phyloP scores from a whole-genome alignment of 495 filamentous ascomycete genomes.

The Cercophora newfieldiana region DNA sequence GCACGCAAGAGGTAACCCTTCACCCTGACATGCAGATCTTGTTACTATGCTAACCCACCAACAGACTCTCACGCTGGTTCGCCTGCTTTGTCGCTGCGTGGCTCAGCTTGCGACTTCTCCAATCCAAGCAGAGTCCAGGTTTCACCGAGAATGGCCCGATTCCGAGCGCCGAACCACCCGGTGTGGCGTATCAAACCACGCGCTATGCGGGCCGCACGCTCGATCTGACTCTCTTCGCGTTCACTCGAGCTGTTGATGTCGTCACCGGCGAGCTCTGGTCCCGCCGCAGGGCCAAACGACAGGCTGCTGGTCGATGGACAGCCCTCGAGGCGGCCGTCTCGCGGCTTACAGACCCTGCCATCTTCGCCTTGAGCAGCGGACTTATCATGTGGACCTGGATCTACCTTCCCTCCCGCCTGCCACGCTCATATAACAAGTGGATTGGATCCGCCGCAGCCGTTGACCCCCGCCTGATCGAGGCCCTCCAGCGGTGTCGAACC shows the following conservation, averaged over 20 bases:
- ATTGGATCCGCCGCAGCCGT: constrained; percentile 76
- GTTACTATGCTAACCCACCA: constrained; percentile 8
- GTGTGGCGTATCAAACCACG: constrained; percentile 24
- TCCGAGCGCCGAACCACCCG: constrained; percentile 23
- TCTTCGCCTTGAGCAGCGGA: constrained; percentile 76
- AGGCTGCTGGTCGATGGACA: constrained; percentile 49
- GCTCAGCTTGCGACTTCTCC: constrained; percentile 49
- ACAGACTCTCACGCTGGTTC: constrained; percentile 48
- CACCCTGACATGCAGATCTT: neutral
- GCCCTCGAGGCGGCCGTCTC: constrained; percentile 52
- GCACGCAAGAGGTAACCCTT: constrained; percentile 31
- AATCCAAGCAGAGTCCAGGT: constrained; percentile 45
- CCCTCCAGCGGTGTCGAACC: constrained; percentile 64
- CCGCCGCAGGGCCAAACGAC: constrained; percentile 40
- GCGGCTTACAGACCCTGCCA: constrained; percentile 60
- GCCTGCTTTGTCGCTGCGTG: constrained; percentile 53
- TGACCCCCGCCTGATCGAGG: constrained; percentile 74
- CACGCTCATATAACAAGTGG: constrained; percentile 80
- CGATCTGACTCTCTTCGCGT: constrained; percentile 82
- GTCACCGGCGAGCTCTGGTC: constrained; percentile 67
- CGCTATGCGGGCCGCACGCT: constrained; percentile 73
- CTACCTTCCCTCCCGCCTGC: constrained; percentile 68
- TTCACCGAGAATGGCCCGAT: constrained; percentile 38
- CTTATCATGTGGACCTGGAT: constrained; percentile 93
- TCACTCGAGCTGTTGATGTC: constrained; percentile 73